phyloP scores from a whole-genome alignment of 768 basidiomycete genomes.

The Boletus pseudo-olivaceus region DNA sequence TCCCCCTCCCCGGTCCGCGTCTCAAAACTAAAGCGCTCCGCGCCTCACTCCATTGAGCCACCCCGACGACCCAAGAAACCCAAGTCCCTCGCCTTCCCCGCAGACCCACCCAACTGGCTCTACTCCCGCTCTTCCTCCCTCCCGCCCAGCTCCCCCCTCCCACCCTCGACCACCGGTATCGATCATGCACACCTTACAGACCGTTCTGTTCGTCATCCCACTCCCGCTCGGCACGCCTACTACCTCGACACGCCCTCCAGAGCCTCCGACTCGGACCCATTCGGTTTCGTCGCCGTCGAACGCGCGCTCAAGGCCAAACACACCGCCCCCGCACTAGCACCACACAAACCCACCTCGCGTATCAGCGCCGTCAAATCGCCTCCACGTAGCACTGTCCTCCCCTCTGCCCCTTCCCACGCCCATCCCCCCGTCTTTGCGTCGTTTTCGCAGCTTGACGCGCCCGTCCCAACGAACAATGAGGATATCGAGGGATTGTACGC shows the following conservation, averaged over 20 bases:
- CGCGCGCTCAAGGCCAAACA: slow-evolving; percentile 46
- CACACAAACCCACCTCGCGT: slow-evolving; percentile 7
- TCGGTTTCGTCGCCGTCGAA: slow-evolving; percentile 56
- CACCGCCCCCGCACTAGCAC: slow-evolving; percentile 8
- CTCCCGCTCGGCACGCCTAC: slow-evolving; percentile 18
- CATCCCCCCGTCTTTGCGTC: slow-evolving; percentile 19
- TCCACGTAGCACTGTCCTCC: slow-evolving; percentile 17
- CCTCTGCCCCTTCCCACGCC: slow-evolving; percentile 14
- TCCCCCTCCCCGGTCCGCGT: slow-evolving; percentile 29
- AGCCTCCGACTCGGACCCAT: slow-evolving; percentile 45
- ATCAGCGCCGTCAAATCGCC: slow-evolving; percentile 16
- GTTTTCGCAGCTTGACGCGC: slow-evolving; percentile 35
- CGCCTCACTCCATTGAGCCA: slow-evolving; percentile 19
- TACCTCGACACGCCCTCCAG: slow-evolving; percentile 20
- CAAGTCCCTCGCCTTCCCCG: slow-evolving; percentile 28
- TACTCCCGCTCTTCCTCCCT: slow-evolving; percentile 25
- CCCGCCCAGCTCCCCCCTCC: slow-evolving; percentile 33
- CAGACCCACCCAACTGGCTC: slow-evolving; percentile 32
- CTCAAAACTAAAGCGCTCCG: slow-evolving; percentile 19
- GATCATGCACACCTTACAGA: slow-evolving; percentile 7
- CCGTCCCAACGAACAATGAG: slow-evolving; percentile 30
- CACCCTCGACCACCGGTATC: slow-evolving; percentile 21
- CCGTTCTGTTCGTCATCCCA: not conserved
- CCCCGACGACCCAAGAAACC: slow-evolving; percentile 33
- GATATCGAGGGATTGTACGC: slow-evolving; percentile 36